Conservation (phyloP, 345 rosid genomes). For the Pugionium dolabratum region DNA sequence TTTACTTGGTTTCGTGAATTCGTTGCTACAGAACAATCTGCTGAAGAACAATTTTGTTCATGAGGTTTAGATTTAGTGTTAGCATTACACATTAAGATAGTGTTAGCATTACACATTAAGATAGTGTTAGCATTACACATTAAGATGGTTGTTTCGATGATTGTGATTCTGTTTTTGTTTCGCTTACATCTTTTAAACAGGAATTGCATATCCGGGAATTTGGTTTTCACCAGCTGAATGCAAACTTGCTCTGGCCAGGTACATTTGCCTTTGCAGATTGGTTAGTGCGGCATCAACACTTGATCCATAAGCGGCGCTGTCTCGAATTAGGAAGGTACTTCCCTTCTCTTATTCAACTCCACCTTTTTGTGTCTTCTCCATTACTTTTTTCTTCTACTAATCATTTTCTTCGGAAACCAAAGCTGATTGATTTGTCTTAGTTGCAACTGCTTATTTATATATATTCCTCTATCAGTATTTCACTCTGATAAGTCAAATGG, state of each 20-base stretch:
- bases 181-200: constrained; percentile 46
- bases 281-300: constrained; percentile 58
- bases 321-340: constrained; percentile 89
- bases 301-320: constrained; percentile 58
- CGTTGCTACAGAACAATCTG: not conserved
- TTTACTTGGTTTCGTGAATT: not conserved
- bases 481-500: not conserved
- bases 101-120: too few relatives aligned
- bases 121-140: too few relatives aligned
- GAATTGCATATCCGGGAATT: constrained; percentile 77
- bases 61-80: not conserved
- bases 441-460: constrained; percentile 4
- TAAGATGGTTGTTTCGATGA: not conserved
- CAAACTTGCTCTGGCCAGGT: constrained; percentile 99
- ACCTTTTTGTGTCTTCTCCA: not conserved
- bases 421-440: constrained; percentile 13
- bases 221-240: constrained; percentile 88
- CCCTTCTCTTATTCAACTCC: not conserved
- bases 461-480: too few relatives aligned
- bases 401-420: not conserved
- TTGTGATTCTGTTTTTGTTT: constrained; percentile 17
- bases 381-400: not conserved
- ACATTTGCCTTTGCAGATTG: constrained; percentile 89
- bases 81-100: too few relatives aligned
- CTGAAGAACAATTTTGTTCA: too few relatives aligned